A percentile compares a stretch with the other conserved stretches of the same genome.
Conservation (phyloP, 371 early-diverging fungal species). For the Fennellomyces sp. region DNA sequence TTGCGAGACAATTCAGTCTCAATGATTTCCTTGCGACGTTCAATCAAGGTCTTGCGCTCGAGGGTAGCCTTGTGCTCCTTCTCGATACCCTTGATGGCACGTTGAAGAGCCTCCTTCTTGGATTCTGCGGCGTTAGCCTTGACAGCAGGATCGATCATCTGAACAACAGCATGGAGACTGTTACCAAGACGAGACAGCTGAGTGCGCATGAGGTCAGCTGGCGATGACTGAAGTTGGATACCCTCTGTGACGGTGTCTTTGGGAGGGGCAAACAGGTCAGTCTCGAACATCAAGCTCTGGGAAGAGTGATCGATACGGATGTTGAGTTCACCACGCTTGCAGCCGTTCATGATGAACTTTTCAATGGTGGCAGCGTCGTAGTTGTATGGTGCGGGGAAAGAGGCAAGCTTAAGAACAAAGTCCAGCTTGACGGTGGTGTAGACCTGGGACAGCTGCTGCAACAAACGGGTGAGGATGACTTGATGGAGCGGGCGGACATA, state of each 20-base stretch:
- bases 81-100: conserved; percentile 70
- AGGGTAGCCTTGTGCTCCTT: conserved; percentile 84
- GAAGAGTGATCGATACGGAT: conserved; percentile 94
- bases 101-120: conserved; percentile 64
- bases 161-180: conserved; percentile 82
- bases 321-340: conserved; percentile 92
- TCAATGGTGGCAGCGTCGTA: conserved; percentile 90
- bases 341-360: conserved; percentile 96
- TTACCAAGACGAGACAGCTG: conserved; percentile 79
- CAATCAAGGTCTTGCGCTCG: conserved; percentile 84
- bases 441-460: conserved; percentile 96
- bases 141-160: conserved; percentile 82
- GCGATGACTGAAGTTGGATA: conserved; percentile 85
- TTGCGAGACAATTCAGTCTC: conserved; percentile 79
- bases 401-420: conserved; percentile 84
- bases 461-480: conserved; percentile 91
- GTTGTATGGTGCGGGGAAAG: conserved; percentile 86
- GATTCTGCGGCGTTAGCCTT: conserved; percentile 66
- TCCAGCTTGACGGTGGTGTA: conserved; percentile 96
- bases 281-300: conserved; percentile 90
- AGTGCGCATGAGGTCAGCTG: conserved; percentile 86
- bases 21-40: conserved; percentile 90
- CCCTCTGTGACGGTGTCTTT: conserved; percentile 78
- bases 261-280: conserved; percentile 78
- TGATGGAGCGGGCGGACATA: conserved; percentile 94